Evolutionary conservation across 2,329 filamentous ascomycete genomes (phyloP).

Genomic region (Hortaea werneckii): DNA sequence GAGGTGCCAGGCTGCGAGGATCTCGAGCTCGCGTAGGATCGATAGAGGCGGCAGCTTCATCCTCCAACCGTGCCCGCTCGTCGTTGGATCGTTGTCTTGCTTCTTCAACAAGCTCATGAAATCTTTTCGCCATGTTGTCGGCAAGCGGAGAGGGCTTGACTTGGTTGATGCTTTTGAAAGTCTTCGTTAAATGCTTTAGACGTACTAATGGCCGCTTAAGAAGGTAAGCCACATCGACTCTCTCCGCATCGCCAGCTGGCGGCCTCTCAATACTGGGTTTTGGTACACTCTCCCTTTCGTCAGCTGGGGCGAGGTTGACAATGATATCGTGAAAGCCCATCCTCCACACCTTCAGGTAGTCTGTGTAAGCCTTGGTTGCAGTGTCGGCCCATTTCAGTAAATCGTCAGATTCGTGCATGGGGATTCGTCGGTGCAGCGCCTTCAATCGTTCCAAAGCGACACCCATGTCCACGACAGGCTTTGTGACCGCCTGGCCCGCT

Average conservation of each 20-base stretch:
- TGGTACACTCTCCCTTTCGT: conserved; percentile 38
- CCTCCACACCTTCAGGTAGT: conserved; percentile 81
- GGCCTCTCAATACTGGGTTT: conserved; percentile 45
- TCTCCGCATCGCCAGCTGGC: conserved; percentile 62
- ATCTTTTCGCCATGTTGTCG: conserved; percentile 49
- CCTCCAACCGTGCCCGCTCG: conserved; percentile 63
- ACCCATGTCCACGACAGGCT: conserved; percentile 90
- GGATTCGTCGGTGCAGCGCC: conserved; percentile 68
- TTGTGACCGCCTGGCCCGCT: conserved; percentile 56
- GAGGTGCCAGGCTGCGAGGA: conserved; percentile 61
- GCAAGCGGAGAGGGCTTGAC: conserved; percentile 47
- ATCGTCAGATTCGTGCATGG: conserved; percentile 58
- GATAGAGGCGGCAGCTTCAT: conserved; percentile 76
- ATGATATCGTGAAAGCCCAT: conserved; percentile 91
- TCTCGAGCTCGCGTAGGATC: conserved; percentile 74
- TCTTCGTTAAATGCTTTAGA: conserved; percentile 77
- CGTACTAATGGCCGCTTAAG: conserved; percentile 81
- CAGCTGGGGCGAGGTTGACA: conserved; percentile 76
- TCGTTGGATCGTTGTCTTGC: conserved; percentile 65
- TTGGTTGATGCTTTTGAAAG: conserved; percentile 59
- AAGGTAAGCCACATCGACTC: conserved; percentile 87
- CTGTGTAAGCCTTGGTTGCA: conserved; percentile 67
- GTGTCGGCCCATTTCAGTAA: conserved; percentile 74
- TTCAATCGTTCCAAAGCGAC: conserved; percentile 77
- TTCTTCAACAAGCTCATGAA: conserved; percentile 64